A percentile compares a stretch with the other conserved stretches of the same genome.
Conservation (phyloP, 2,329 filamentous ascomycete species). For the Ceratocystis variospora region DNA sequence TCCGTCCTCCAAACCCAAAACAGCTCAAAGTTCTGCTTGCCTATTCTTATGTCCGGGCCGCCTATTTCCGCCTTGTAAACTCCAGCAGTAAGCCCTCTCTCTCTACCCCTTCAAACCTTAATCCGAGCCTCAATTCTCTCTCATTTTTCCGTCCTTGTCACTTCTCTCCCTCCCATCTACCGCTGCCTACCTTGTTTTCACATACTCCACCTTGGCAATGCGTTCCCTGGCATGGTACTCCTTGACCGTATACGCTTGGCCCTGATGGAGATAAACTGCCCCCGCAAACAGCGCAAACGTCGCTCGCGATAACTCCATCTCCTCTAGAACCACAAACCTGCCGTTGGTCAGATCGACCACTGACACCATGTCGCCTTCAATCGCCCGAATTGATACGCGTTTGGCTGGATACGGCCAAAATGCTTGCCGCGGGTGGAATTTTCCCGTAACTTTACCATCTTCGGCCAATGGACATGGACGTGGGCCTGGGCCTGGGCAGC, state of each 20-base stretch:
- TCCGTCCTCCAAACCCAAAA: not conserved
- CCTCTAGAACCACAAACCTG: constrained; percentile 75
- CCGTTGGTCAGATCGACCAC: constrained; percentile 78
- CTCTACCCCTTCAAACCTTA: no score
- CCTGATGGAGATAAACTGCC: constrained; percentile 92
- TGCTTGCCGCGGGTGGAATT: constrained; percentile 77
- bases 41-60: not conserved
- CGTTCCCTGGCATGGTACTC: constrained; percentile 70
- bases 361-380: constrained; percentile 79
- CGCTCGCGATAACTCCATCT: constrained; percentile 89
- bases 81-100: not conserved
- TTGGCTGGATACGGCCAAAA: constrained; percentile 76
- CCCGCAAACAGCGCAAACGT: constrained; percentile 95
- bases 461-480: not conserved
- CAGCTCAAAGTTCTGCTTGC: not conserved
- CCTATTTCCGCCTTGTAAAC: not conserved
- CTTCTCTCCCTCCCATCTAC: not conserved
- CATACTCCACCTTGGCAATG: constrained; percentile 75
- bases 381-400: constrained; percentile 78
- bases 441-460: constrained; percentile 39
- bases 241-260: constrained; percentile 80
- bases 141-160: not conserved
- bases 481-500: not conserved
- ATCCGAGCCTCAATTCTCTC: not conserved
- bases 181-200: constrained; percentile 34